Evolutionary conservation across 83 land plant genomes (phyloP).

Genomic region (Diphasiastrum complanatum): DNA sequence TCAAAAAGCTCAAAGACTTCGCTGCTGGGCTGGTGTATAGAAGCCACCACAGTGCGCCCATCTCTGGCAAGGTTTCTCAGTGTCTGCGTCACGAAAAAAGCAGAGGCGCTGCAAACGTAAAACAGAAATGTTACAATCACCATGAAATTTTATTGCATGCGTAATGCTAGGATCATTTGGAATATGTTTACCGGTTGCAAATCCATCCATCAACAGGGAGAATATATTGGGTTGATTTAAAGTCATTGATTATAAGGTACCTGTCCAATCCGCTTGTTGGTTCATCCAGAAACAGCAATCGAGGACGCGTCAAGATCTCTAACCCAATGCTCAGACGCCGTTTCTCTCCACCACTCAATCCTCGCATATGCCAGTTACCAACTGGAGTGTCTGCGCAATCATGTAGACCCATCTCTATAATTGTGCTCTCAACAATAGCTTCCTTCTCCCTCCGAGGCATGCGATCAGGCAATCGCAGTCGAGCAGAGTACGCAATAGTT

Average conservation of each 20-base stretch:
- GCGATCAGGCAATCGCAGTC: constrained; percentile 14
- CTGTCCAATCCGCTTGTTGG: constrained; percentile 27
- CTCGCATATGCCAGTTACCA: constrained; percentile 26
- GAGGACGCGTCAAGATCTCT: constrained; percentile 20
- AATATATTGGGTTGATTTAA: too few species aligned
- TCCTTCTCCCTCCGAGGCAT: constrained; percentile 9
- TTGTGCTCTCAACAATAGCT: constrained; percentile 22
- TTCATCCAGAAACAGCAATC: constrained; percentile 18
- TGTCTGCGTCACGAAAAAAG: constrained; percentile 23
- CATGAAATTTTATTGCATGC: too few species aligned
- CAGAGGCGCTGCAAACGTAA: constrained; percentile 20
- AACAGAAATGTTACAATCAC: constrained; percentile 7
- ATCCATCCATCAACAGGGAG: too few species aligned
- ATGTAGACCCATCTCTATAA: constrained; percentile 25
- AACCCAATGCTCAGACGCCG: constrained; percentile 19
- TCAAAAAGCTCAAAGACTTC: constrained; percentile 24
- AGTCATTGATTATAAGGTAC: neutral
- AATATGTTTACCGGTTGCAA: too few species aligned
- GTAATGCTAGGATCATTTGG: too few species aligned
- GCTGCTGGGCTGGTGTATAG: constrained; percentile 32
- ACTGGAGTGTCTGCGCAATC: constrained; percentile 20
- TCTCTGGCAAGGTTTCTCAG: constrained; percentile 22
- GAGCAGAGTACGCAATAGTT: constrained; percentile 15
- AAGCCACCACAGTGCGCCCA: constrained; percentile 26
- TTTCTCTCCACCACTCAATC: constrained; percentile 23